Evolutionary conservation across 2,329 filamentous ascomycete species (phyloP), one percentile per base, ranked within the genome.

Genomic region (Trichophaea hybrida): DNA sequence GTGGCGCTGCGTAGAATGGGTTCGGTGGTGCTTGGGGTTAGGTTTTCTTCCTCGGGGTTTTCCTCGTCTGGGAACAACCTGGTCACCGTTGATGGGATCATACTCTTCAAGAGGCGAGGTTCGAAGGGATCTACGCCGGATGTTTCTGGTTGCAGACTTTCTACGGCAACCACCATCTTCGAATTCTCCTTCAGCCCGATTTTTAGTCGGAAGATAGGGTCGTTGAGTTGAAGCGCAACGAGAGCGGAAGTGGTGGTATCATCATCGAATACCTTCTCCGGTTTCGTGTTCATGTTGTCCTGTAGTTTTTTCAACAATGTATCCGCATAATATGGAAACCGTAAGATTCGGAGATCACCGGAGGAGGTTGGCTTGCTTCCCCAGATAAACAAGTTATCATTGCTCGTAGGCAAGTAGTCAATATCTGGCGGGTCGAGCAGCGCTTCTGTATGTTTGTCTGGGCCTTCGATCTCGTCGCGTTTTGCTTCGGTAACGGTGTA

Each of bases 401-500:
- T n/a, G n/a, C n/a, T n/a, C n/a, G n/a, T n/a, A n/a, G n/a, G n/a
- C n/a, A n/a, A n/a, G n/a, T n/a, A n/a, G n/a, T n/a, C n/a, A n/a
- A n/a, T n/a, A n/a, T n/a, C n/a, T n/a, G n/a, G n/a, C n/a, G n/a
- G n/a, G n/a, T n/a, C n/a, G n/a, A n/a, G n/a, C n/a, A n/a, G n/a
- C n/a, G n/a, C n/a, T n/a, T n/a, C n/a, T n/a, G n/a, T n/a, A n/a
- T n/a, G n/a, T n/a, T n/a, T n/a, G n/a, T n/a, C n/a, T n/a, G n/a
- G n/a, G n/a, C n/a, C n/a, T n/a, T n/a, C n/a, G n/a, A n/a, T n/a
- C n/a, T n/a, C n/a, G n/a, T n/a, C n/a, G n/a, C n/a, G n/a, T n/a
- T n/a, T n/a, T n/a, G 56, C 32, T 34, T 51, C 17, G 3, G 63
- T 58, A 7, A 67, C 62, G 1, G 68, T 71, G 61, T 69, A 71